Evolutionary conservation across 192 early-diverging fungal species (phyloP).

Genomic region (Backusella morwellensis): DNA sequence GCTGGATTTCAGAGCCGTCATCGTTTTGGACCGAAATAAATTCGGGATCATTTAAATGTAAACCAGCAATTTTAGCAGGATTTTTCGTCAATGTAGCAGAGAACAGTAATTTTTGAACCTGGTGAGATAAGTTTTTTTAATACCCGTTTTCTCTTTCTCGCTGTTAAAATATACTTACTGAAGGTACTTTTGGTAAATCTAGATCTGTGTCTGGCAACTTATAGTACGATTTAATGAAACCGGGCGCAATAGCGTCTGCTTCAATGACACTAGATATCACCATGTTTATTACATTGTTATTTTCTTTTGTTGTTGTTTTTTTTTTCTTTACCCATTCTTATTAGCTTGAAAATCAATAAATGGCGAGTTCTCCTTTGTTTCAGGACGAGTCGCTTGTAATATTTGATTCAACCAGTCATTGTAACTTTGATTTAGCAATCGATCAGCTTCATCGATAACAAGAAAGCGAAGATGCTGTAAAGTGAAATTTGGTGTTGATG

Average conservation of each 20-base stretch:
- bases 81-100: conserved; percentile 94
- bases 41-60: conserved; percentile 76
- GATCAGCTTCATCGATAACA: conserved; percentile 96
- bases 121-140: neutral
- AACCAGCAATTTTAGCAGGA: conserved; percentile 86
- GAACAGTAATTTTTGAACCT: conserved; percentile 92
- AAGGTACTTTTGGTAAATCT: conserved; percentile 45
- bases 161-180: conserved; percentile 19
- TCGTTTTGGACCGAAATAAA: conserved; percentile 72
- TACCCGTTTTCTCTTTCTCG: too few relatives aligned
- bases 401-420: conserved; percentile 88
- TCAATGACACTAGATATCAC: conserved; percentile 36
- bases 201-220: conserved; percentile 46
- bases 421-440: conserved; percentile 87
- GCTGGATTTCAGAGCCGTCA: conserved; percentile 39
- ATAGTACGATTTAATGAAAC: conserved; percentile 42
- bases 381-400: conserved; percentile 55
- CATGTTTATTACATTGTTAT: neutral
- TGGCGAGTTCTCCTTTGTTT: neutral
- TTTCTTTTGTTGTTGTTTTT: neutral
- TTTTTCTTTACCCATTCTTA: conserved; percentile 8
- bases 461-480: conserved; percentile 90
- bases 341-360: conserved; percentile 15
- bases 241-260: conserved; percentile 49
- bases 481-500: conserved; percentile 82